Conservation (phyloP, 768 basidiomycete species). For the Serpula lacrymans region DNA sequence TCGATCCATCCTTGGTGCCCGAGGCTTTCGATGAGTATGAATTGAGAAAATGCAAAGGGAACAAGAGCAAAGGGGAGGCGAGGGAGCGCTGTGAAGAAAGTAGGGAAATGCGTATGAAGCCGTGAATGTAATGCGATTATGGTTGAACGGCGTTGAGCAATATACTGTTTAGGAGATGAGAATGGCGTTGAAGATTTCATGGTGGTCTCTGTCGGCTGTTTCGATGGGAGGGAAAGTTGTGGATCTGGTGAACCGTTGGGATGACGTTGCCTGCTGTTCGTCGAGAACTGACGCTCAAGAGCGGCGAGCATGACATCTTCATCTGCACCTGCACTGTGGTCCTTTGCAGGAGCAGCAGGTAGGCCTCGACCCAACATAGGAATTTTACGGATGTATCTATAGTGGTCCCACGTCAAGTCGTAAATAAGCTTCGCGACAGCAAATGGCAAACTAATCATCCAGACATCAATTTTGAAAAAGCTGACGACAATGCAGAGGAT, state of each 20-base stretch:
- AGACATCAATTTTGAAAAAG: conserved; percentile 74
- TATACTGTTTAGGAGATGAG: neutral
- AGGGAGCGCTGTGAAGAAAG: conserved; percentile 58
- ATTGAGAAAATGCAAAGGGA: conserved; percentile 92
- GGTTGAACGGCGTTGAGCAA: neutral
- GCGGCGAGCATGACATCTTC: neutral
- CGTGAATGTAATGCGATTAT: neutral
- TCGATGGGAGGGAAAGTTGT: conserved; percentile 7
- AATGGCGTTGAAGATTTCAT: neutral
- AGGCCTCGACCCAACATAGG: conserved; percentile 13
- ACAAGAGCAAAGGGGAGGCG: conserved; percentile 79
- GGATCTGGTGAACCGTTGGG: neutral
- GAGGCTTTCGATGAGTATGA: conserved; percentile 88
- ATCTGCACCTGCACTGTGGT: neutral
- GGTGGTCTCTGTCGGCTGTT: neutral
- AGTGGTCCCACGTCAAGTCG: conserved; percentile 61
- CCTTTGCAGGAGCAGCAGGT: neutral
- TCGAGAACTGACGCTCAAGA: neutral
- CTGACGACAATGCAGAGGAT: conserved; percentile 73
- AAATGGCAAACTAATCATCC: conserved; percentile 82
- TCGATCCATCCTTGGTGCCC: conserved; percentile 84
- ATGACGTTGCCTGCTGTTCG: neutral
- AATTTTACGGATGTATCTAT: conserved; percentile 33
- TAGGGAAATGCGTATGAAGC: conserved; percentile 57
- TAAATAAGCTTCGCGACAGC: conserved; percentile 67